Base-by-base conservation (phyloP, 2,329 filamentous ascomycete genomes). In the Penicillium paneum region DNA sequence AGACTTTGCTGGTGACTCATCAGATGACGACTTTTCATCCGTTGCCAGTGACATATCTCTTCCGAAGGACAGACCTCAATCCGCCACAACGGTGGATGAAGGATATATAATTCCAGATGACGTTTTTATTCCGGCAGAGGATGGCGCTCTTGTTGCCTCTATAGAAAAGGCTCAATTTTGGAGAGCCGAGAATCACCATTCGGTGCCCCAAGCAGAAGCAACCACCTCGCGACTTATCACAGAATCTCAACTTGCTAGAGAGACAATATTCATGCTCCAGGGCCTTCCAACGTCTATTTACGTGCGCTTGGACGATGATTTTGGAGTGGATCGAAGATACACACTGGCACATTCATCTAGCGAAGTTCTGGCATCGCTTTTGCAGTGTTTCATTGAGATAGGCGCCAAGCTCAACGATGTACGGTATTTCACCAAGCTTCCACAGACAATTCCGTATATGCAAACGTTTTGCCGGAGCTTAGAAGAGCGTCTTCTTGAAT, bases 181-280 rank as follows among this genome's bases (percentile, higher is more conserved):
- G 81, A 72, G 61, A 49, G 44, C 61, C 2, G 64, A 68, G 29
- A 64, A 69, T 44, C 39, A 62, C n/a, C 8, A 32, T 7, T 39
- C 41, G 24, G 13, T 53, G n/a, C 24, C 52, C n/a, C 50, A 63
- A 36, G 52, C 52, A 11, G 59, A 59, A 15, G 59, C 52, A 24
- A 52, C 59, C 34, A 51, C 64, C 28, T 66, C 66, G 55, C 63
- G 67, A 28, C 56, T 58, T 15, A 76, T 93, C 6, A 83, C 88
- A 0, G 92, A 96, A 68, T 76, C 89, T 1, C 85, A 92, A 59
- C 77, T 86, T 11, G 76, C 92, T 26, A 84, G 91, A 44, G 91
- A 97, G 66, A 83, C 85, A 0, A 77, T 97, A 0, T 93, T 90
- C 64, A 95, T 97, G 90, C 80, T 97, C 0, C 83, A 85, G 50